Evolutionary conservation across 2,329 filamentous ascomycete genomes (phyloP), one percentile per base, ranked within the genome.

Genomic region (Beauveria australis): DNA sequence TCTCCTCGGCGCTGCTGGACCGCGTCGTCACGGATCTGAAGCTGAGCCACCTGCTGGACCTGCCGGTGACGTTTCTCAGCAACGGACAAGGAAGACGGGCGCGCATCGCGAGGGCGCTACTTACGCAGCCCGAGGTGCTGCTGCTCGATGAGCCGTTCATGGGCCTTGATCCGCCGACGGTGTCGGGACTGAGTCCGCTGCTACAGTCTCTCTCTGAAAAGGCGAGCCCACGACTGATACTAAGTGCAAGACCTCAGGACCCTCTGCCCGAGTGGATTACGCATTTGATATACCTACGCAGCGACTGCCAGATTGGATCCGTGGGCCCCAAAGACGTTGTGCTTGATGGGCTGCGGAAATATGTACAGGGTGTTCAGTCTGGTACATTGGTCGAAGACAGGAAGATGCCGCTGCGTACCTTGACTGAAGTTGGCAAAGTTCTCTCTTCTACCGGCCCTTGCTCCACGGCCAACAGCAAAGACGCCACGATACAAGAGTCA

Each of bases 71-170:
- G 26, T 96, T 94, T 71, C 75, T 99, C 59, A 97, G 92, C 71
- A 97, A 97, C 73, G 94, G 94, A 0, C 94, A 99, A 74, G 93
- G 89, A 7, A 81, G 93, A 64, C 80, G 94, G 59, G 89, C 93
- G 8, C 85, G 91, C 63, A 96, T 99, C 66, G 94, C 92, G 2
- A 89, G 91, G 67, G 92, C 92, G 0, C 75, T 99, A 55, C 79
- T 97, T 62, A 85, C 80, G 7, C 81, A 82, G 57, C 94, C 94
- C 0, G 89, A 95, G 72, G 81, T 96, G 12, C 71, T 99, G 63
- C 79, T 97, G 57, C 79, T 96, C 2, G 94, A 99, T 74, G 93
- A 96, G 67, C 93, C 94, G 1, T 97, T 97, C 70, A 96, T 97
- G 89, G 93, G 94, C 0, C 79, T 99, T 18, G 94, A 97, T 72